Evolutionary conservation across 495 filamentous ascomycete species (phyloP), one percentile per base, ranked within the genome.

Genomic region (Penicillium diatomitis): DNA sequence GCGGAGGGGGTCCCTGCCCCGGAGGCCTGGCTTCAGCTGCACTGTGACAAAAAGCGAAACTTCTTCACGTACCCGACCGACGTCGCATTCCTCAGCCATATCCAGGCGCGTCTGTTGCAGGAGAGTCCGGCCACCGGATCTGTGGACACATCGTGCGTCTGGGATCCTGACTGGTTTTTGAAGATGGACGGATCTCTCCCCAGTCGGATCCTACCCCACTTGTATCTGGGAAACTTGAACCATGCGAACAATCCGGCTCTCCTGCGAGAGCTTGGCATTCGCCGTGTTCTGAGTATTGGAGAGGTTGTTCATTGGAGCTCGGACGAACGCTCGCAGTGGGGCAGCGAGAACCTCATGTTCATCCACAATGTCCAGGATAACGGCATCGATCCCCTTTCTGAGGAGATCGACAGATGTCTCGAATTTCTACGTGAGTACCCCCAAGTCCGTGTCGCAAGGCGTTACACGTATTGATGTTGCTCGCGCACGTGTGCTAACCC

Each of bases 61-160:
- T 95, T 96, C 70, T 98, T 98, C 57, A 87, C 92, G 0, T 98
- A 98, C 54, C 83, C 86, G 2, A 87, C 86, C 0, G 92, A 98
- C 60, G 87, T 96, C 31, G 76, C 81, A 4, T 78, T 96, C 11
- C 67, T 98, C 11, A 77, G 77, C 0, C 78, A 78, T 12, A 81
- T 96, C 37, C 85, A 92, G 53, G 76, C 78, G 12, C 82, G 85
- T 33, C 73, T 98, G 11, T 61, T 87, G 37, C 74, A 79, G 45
- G 78, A 77, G 46, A 75, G 72, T 33, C 73, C 72, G 10, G 52
- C 55, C 28, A 53, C 61, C 4, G 50, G 50, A 32, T 49, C 52
- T 8, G 43, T 55, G 5, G 57, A 64, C 44, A 43, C 64, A 27
- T 65, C 62, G 32, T 47, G 60, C n/a, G 54, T 65, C 33, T 50